Evolutionary conservation across 495 filamentous ascomycete species (phyloP).

Genomic region (Sphaerosporella brunnea): DNA sequence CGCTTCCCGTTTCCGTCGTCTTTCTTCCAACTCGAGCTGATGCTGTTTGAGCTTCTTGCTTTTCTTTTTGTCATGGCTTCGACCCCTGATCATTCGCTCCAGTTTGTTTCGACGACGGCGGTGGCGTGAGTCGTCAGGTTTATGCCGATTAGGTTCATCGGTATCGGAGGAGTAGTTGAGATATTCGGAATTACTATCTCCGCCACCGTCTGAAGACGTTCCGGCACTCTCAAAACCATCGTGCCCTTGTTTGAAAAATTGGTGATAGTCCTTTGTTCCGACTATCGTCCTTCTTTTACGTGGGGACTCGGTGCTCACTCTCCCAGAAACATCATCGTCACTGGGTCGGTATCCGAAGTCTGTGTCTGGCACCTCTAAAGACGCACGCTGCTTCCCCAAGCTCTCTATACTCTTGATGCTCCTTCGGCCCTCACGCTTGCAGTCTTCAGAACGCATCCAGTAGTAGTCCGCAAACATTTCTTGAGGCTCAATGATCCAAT

Average conservation of each 20-base stretch:
- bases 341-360: not conserved
- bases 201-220: not conserved
- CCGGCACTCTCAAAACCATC: conserved; percentile 1
- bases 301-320: not conserved
- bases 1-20: conserved; percentile 16
- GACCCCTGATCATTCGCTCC: conserved; percentile 16
- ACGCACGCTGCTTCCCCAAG: conserved; percentile 10
- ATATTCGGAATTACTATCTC: conserved; percentile 1
- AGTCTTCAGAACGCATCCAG: conserved; percentile 12
- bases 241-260: not conserved
- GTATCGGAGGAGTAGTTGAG: not conserved
- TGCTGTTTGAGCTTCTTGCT: conserved; percentile 18
- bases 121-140: conserved; percentile 13
- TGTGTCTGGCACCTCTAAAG: conserved; percentile 10
- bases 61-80: conserved; percentile 12
- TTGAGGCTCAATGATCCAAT: conserved; percentile 22
- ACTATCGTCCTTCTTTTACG: not conserved
- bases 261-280: not conserved
- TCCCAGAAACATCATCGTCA: not conserved
- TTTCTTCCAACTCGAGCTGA: conserved; percentile 13
- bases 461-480: conserved; percentile 26
- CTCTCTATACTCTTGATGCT: conserved; percentile 16
- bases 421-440: conserved; percentile 8
- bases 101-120: conserved; percentile 21
- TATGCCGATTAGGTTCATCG: not conserved